Percentiles rank a stretch among this genome's conserved stretches.
Evolutionary conservation across 306 rosid species (phyloP).

Genomic region (Cyclanthera cordifolia): DNA sequence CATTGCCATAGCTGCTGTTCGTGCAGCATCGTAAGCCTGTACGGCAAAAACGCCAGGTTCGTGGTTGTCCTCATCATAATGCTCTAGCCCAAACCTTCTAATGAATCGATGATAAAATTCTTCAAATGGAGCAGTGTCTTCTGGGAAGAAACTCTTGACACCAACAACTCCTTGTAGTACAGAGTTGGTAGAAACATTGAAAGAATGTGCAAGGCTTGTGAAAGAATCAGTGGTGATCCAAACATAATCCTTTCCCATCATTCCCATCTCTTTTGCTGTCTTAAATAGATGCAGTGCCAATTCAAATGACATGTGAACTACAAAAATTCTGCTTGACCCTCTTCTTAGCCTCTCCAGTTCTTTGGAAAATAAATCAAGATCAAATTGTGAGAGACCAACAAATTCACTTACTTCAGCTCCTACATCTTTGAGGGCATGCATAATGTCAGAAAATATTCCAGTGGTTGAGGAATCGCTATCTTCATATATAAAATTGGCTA

Average conservation of each 20-base stretch:
- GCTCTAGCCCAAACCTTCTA: conserved; percentile 16
- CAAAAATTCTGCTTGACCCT: conserved; percentile 26
- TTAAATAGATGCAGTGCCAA: conserved; percentile 28
- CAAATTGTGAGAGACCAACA: conserved; percentile 26
- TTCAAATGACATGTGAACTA: conserved; percentile 26
- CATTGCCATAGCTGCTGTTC: conserved; percentile 27
- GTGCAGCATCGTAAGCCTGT: conserved; percentile 40
- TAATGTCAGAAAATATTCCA: conserved; percentile 24
- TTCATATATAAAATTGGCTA: conserved; percentile 29
- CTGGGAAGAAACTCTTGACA: conserved; percentile 24
- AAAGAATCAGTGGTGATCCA: conserved; percentile 45
- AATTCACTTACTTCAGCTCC: conserved; percentile 18
- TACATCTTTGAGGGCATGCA: conserved; percentile 17
- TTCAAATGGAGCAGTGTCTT: not conserved
- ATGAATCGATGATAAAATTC: conserved; percentile 21
- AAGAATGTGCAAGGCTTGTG: conserved; percentile 39
- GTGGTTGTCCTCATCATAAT: conserved; percentile 23
- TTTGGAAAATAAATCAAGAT: conserved; percentile 24
- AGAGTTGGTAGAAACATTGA: conserved; percentile 29
- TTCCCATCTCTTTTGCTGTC: conserved; percentile 28
- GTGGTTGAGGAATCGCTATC: conserved; percentile 26
- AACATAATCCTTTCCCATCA: conserved; percentile 38
- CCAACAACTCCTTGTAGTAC: conserved; percentile 45
- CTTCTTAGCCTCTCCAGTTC: conserved; percentile 30
- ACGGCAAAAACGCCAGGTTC: conserved; percentile 37